phyloP scores from a whole-genome alignment of 2,329 filamentous ascomycete genomes.

The Beauveria sp. region DNA sequence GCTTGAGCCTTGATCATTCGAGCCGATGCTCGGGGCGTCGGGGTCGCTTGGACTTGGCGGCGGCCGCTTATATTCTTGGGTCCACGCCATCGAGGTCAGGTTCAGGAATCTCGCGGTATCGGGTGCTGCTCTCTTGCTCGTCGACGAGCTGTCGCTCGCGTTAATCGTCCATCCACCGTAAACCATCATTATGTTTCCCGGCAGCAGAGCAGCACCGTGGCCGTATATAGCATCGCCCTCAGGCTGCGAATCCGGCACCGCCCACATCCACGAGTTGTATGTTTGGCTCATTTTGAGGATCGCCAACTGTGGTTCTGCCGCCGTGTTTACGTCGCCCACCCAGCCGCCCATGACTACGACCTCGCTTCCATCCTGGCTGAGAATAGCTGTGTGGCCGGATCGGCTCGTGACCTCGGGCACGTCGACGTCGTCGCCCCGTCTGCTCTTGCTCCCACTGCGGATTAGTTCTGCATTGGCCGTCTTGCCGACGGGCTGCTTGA shows the following conservation, averaged over 20 bases:
- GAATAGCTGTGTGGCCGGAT: slow-evolving; percentile 79
- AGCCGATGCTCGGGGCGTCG: slow-evolving; percentile 19
- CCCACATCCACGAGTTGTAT: slow-evolving; percentile 70
- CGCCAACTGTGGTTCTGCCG: slow-evolving; percentile 75
- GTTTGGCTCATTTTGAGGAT: slow-evolving; percentile 67
- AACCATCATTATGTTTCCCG: slow-evolving; percentile 62
- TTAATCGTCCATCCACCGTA: slow-evolving; percentile 51
- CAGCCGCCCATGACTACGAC: slow-evolving; percentile 82
- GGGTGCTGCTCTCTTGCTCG: slow-evolving; percentile 18
- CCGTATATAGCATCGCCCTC: slow-evolving; percentile 46
- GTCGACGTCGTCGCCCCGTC: neutral
- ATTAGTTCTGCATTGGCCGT: slow-evolving; percentile 47
- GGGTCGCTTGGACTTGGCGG: slow-evolving; percentile 6
- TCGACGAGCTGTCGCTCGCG: slow-evolving; percentile 21
- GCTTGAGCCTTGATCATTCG: slow-evolving; percentile 8
- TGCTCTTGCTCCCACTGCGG: slow-evolving; percentile 25
- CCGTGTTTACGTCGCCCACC: slow-evolving; percentile 71
- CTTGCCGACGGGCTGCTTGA: slow-evolving; percentile 36
- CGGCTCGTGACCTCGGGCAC: slow-evolving; percentile 58
- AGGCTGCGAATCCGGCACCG: slow-evolving; percentile 46
- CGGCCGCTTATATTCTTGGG: slow-evolving; percentile 42
- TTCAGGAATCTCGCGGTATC: slow-evolving; percentile 42
- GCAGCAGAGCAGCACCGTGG: slow-evolving; percentile 55
- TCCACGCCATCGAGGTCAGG: slow-evolving; percentile 49
- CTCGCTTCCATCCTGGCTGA: slow-evolving; percentile 70